Evolutionary conservation across 176 grass and related monocot species (phyloP), one percentile per base, ranked within the genome.

Genomic region (Raddia distichophylla): DNA sequence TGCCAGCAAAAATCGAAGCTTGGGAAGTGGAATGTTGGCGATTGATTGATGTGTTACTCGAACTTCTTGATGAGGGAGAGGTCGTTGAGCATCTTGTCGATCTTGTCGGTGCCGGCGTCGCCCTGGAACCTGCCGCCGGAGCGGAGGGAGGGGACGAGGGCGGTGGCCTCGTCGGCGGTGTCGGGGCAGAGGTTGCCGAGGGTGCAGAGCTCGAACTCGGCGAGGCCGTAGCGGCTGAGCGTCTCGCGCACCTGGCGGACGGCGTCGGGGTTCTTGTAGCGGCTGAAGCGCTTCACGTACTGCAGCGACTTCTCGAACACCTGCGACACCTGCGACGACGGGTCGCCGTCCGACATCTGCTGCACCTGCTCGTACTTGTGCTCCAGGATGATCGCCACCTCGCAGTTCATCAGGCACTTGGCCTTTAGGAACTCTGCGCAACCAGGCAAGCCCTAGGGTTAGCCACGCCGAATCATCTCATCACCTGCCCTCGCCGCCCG

Each of bases 271-370:
- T 98, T 98, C 89, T 98, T 98, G 90, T 98, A 98, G 67, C 89
- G 88, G 81, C 90, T 93, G 90, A 98, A 98, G 2, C 93, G 88
- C 85, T 98, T 98, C 32, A 98, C 93, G 75, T 95, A 95, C 59
- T 89, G 89, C 79, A 95, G 85, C 33, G 96, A 98, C 81, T 98
- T 98, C 93, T 98, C 96, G 82, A 98, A 98, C 47, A 98, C 96
- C 82, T 89, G 87, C 10, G 87, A 89, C 6, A 89, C 82, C 86
- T 89, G 87, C 75, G 82, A 79, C 12, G 75, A 27, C 1, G 66
- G 67, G 58, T 85, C 76, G 12, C 55, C 79, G n/a, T 93, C 89
- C 17, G 96, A 86, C 78, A 89, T 89, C 74, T 98, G 96, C 90
- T 95, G 93, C 70, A 98, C 83, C 86, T 98, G 93, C 80, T 98